A percentile compares a stretch with the other conserved stretches of the same genome.
phyloP scores from a whole-genome alignment of 1,139 yeast genomes.

The Suhomyces choctaworum region DNA sequence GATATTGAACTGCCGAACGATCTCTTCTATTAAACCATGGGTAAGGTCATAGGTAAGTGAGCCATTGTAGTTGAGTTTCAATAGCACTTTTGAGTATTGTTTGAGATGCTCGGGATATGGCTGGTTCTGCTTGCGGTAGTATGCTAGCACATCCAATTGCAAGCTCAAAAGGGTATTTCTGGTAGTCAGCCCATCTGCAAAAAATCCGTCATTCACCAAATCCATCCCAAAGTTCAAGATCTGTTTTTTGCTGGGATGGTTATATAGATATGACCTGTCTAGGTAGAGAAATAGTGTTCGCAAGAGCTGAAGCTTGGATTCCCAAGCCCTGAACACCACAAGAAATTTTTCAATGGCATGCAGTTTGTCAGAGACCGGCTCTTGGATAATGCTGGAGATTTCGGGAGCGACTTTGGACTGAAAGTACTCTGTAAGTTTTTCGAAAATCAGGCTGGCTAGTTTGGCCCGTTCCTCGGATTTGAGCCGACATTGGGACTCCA shows the following conservation, averaged over 20 bases:
- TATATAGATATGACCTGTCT: conserved; percentile 36
- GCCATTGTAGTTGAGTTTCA: conserved; percentile 24
- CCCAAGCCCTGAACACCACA: conserved; percentile 27
- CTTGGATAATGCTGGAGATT: background rate
- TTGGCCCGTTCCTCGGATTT: conserved; percentile 35
- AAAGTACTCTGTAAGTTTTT: conserved; percentile 23
- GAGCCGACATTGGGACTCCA: conserved; percentile 36
- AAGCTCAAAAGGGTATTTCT: background rate
- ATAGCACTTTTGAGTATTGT: conserved; percentile 21
- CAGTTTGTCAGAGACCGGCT: background rate
- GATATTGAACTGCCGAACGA: conserved; percentile 20
- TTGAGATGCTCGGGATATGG: conserved; percentile 12
- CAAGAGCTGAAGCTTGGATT: conserved; percentile 23
- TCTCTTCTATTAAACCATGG: conserved; percentile 18
- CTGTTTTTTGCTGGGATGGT: conserved; percentile 30
- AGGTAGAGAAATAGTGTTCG: conserved; percentile 36
- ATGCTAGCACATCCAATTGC: conserved; percentile 1
- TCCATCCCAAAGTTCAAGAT: conserved; percentile 28
- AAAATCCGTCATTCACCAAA: conserved; percentile 21
- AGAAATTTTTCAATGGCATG: conserved; percentile 10
- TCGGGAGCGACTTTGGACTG: conserved; percentile 1
- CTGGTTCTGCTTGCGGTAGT: conserved; percentile 2
- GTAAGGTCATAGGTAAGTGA: conserved; percentile 16
- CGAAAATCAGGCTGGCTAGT: conserved; percentile 24
- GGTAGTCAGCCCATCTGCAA: conserved; percentile 12